Evolutionary conservation across 2,329 filamentous ascomycete species (phyloP).

Genomic region (Phyllosticta citrichinensis): DNA sequence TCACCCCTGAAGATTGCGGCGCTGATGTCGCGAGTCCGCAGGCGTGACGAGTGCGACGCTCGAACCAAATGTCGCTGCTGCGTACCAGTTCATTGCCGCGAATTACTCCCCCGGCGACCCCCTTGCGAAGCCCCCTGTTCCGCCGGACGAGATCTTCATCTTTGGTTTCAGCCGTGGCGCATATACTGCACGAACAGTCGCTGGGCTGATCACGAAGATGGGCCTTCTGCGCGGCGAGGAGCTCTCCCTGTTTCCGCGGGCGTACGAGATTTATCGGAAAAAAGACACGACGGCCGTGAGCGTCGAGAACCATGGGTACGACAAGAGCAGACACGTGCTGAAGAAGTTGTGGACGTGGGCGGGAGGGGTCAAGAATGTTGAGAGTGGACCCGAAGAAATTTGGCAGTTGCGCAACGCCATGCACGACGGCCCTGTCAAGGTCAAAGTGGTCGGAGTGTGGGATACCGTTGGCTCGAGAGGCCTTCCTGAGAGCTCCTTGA

Average conservation of each 20-base stretch:
- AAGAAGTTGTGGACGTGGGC: neutral
- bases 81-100: slow-evolving; percentile 42
- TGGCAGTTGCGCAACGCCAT: neutral
- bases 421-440: slow-evolving; percentile 13
- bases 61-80: slow-evolving; percentile 37
- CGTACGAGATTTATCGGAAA: slow-evolving; percentile 21
- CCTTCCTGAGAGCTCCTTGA: neutral
- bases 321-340: neutral
- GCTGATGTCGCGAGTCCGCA: slow-evolving; percentile 9
- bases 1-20: neutral
- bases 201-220: slow-evolving; percentile 35
- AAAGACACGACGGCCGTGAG: neutral
- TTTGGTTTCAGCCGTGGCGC: slow-evolving; percentile 38
- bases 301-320: neutral
- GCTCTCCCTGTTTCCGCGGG: slow-evolving; percentile 36
- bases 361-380: neutral
- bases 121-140: slow-evolving; percentile 31
- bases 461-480: slow-evolving; percentile 27
- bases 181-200: slow-evolving; percentile 31
- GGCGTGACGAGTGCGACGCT: slow-evolving; percentile 37
- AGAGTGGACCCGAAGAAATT: neutral
- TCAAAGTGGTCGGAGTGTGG: slow-evolving; percentile 39
- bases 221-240: slow-evolving; percentile 38
- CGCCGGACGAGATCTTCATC: slow-evolving; percentile 37
- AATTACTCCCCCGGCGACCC: slow-evolving; percentile 38